Conservation (phyloP, 2,329 filamentous ascomycete species). For the Ophiostoma piceae region DNA sequence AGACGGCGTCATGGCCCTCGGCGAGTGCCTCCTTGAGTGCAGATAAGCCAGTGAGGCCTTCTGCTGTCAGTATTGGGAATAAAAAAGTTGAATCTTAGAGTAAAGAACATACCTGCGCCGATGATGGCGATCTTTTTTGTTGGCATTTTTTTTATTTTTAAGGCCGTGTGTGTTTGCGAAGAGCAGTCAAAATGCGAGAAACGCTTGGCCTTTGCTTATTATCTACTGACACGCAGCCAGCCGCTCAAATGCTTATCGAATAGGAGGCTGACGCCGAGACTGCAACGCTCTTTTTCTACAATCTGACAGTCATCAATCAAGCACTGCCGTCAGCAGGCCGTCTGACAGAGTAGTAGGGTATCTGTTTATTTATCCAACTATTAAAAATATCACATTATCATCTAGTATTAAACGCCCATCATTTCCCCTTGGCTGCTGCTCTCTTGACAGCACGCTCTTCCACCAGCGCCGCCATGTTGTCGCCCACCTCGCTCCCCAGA, state of each 20-base stretch:
- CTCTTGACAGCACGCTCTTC: conserved; percentile 28
- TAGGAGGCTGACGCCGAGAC: conserved; percentile 1
- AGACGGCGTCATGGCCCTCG: conserved; percentile 34
- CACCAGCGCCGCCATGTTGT: conserved; percentile 35
- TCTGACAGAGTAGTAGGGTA: background rate
- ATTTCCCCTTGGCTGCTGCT: background rate
- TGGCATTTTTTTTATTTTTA: too few species aligned
- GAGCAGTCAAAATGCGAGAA: too few species aligned
- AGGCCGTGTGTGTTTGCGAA: too few species aligned
- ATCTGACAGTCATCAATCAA: background rate
- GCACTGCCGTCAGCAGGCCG: background rate
- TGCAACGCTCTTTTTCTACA: background rate
- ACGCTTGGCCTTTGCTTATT: too few species aligned
- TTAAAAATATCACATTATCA: background rate
- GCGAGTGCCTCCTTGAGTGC: conserved; percentile 39
- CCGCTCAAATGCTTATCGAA: background rate
- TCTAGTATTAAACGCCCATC: background rate
- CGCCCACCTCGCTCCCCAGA: conserved; percentile 33
- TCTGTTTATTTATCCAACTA: background rate
- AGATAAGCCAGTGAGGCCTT: conserved; percentile 17
- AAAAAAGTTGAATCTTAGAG: background rate
- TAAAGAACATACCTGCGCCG: background rate
- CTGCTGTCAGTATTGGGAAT: background rate
- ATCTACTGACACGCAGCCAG: too few species aligned
- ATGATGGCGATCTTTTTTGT: background rate